These are phyloP conservation scores for Beauveria brongniartii DNA, from an alignment of 2,329 filamentous ascomycete species.

Conservation along the genomic window DNA sequence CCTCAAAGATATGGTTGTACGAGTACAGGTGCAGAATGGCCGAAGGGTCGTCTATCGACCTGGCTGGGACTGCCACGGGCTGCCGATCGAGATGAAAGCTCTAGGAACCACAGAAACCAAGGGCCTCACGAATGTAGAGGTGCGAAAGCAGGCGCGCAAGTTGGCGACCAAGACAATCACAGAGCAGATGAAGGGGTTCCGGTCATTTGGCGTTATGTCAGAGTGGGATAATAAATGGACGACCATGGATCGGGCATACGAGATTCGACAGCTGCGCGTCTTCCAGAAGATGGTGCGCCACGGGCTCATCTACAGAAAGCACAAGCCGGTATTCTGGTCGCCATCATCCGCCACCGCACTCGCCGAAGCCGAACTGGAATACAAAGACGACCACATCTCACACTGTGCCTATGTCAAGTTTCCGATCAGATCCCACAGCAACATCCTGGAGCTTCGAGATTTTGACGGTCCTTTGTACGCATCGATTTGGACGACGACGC, in stretches of 20 bases:
- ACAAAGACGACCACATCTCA: constrained; percentile 66
- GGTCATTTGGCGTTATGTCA: constrained; percentile 67
- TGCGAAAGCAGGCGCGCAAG: constrained; percentile 55
- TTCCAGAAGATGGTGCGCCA: constrained; percentile 68
- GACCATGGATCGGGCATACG: constrained; percentile 71
- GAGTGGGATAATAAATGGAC: constrained; percentile 72
- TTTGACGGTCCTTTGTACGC: constrained; percentile 53
- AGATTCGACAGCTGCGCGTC: constrained; percentile 64
- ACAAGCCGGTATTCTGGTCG: constrained; percentile 83
- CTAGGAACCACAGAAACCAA: constrained; percentile 48
- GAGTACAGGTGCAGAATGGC: constrained; percentile 69
- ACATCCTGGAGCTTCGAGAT: constrained; percentile 26
- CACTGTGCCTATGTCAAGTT: constrained; percentile 74
- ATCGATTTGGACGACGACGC: constrained; percentile 98
- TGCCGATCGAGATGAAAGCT: constrained; percentile 95
- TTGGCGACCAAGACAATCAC: constrained; percentile 62
- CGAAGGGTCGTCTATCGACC: constrained; percentile 69
- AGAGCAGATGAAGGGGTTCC: constrained; percentile 66
- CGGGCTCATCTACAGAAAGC: constrained; percentile 67
- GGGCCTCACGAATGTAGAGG: constrained; percentile 43
- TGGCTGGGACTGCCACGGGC: constrained; percentile 95
- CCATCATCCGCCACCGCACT: constrained; percentile 70
- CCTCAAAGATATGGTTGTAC: constrained; percentile 85
- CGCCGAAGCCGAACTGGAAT: constrained; percentile 79
- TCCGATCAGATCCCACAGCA: constrained; percentile 44